Evolutionary conservation across 371 early-diverging fungal genomes (phyloP).

Genomic region (Mortierella sp.): DNA sequence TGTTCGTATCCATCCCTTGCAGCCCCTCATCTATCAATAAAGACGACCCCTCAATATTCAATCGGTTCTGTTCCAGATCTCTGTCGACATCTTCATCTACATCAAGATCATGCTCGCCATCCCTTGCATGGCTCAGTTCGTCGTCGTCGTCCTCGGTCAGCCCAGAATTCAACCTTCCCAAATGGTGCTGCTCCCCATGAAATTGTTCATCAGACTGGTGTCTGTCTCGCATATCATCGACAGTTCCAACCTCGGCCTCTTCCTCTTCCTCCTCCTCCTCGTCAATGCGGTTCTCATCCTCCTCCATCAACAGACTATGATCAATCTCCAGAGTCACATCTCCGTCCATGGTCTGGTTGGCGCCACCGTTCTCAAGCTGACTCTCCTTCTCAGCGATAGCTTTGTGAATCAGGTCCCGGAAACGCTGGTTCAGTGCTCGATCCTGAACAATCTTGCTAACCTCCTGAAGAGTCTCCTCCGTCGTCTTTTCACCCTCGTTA

Average conservation of each 20-base stretch:
- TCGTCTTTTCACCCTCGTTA: constrained; percentile 56
- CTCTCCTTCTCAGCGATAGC: constrained; percentile 56
- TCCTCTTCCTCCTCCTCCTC: background rate
- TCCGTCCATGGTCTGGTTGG: constrained; percentile 37
- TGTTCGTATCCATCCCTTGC: constrained; percentile 1
- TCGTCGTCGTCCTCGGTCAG: background rate
- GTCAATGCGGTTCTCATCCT: constrained; percentile 12
- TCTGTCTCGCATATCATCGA: background rate
- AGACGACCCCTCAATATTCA: background rate
- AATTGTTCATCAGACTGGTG: background rate
- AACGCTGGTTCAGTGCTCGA: constrained; percentile 41
- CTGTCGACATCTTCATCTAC: too few relatives aligned
- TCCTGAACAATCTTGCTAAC: constrained; percentile 53
- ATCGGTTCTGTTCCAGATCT: constrained; percentile 2
- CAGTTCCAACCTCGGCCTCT: background rate
- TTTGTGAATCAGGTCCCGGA: constrained; percentile 47
- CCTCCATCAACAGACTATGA: constrained; percentile 34
- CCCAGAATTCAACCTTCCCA: background rate
- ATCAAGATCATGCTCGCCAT: background rate
- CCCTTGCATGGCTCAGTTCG: background rate
- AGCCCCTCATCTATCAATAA: background rate
- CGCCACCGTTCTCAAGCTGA: constrained; percentile 30
- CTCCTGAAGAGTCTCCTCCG: constrained; percentile 50
- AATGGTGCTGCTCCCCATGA: background rate
- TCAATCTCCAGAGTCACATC: constrained; percentile 44